Percentiles rank a stretch among this genome's conserved stretches.
phyloP scores from a whole-genome alignment of 306 rosid species.

The Castanea sativa region DNA sequence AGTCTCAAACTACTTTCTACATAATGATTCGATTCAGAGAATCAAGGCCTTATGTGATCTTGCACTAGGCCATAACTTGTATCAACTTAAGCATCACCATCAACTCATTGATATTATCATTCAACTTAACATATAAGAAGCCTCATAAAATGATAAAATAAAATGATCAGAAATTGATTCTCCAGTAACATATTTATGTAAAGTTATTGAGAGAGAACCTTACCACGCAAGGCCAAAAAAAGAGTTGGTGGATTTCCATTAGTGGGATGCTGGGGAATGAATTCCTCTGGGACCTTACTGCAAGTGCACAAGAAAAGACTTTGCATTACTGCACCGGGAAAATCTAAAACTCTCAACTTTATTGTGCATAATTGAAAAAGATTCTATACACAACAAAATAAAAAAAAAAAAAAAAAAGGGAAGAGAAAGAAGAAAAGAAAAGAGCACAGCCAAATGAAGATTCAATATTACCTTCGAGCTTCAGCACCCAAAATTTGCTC shows the following conservation, averaged over 20 bases:
- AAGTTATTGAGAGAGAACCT: background rate
- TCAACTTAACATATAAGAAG: background rate
- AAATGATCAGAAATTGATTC: background rate
- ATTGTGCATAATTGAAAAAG: conserved; percentile 21
- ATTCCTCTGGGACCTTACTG: conserved; percentile 91
- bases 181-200: background rate
- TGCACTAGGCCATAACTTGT: background rate
- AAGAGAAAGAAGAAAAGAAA: background rate
- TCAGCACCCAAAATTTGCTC: conserved; percentile 97
- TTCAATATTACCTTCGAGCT: conserved; percentile 66
- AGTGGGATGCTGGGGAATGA: conserved; percentile 82
- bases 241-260: conserved; percentile 97
- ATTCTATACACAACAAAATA: background rate
- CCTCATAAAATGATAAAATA: background rate
- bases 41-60: background rate
- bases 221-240: conserved; percentile 76
- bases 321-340: conserved; percentile 17
- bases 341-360: conserved; percentile 1
- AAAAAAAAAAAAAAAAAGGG: background rate
- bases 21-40: background rate
- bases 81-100: background rate
- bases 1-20: background rate
- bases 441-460: background rate
- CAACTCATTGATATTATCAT: background rate
- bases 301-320: conserved; percentile 32